These are phyloP conservation scores for Monosporascus ibericus DNA, from an alignment of 2,329 filamentous ascomycete genomes.

Conservation along the genomic window DNA sequence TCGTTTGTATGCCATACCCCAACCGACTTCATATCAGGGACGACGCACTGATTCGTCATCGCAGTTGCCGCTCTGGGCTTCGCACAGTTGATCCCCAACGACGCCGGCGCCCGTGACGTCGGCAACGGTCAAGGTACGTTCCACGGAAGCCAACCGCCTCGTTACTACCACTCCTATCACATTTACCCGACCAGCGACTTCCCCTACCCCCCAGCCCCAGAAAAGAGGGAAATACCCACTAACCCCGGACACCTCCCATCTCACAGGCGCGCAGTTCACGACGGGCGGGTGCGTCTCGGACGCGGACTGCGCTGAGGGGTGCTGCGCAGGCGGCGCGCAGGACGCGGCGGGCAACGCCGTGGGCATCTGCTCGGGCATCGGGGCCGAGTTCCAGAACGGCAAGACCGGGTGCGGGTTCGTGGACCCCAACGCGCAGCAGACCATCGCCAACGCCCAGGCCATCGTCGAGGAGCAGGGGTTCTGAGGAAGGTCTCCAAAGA, in stretches of 20 bases:
- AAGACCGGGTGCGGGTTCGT: constrained; percentile 32
- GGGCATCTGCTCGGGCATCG: constrained; percentile 29
- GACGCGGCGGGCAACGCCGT: constrained; percentile 20
- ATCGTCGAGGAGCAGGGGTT: constrained; percentile 30
- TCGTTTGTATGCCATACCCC: constrained; percentile 21
- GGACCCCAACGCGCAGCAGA: constrained; percentile 26
- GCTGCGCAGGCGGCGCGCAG: constrained; percentile 24
- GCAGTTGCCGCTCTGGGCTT: constrained; percentile 24
- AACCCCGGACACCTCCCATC: not conserved
- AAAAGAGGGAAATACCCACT: not conserved
- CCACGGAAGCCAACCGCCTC: too few relatives aligned
- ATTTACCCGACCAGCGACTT: not conserved
- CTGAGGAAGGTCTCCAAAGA: constrained; percentile 6
- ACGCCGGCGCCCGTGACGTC: constrained; percentile 28
- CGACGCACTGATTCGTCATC: constrained; percentile 3
- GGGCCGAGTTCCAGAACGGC: constrained; percentile 29
- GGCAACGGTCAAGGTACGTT: constrained; percentile 22
- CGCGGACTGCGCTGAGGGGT: constrained; percentile 27
- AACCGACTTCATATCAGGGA: not conserved
- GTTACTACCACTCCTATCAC: too few relatives aligned
- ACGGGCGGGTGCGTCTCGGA: constrained; percentile 30
- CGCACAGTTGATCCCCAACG: constrained; percentile 27
- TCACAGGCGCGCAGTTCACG: constrained; percentile 26
- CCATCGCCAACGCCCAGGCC: constrained; percentile 23
- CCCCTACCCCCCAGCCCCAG: not conserved